Base-by-base conservation (phyloP, 805 yeast species). In the Phaffomyces opuntiae region DNA sequence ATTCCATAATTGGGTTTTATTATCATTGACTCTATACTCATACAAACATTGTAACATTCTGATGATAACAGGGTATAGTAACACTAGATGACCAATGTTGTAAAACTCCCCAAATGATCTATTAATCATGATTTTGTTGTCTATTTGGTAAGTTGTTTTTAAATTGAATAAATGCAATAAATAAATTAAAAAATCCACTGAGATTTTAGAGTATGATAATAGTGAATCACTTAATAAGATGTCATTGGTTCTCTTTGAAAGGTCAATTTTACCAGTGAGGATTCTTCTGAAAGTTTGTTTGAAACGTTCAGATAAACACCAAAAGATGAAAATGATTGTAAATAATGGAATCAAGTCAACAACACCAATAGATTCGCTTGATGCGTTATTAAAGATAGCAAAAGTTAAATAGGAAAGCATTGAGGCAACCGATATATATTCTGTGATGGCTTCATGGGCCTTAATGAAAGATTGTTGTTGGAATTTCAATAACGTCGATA, bases 151-250 rank as follows among this genome's bases (percentile, higher is more conserved):
- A 9, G 67, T 61, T 35, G 67, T 66, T 53, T 60, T 60, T 48
- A 65, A 68, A 42, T 66, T 56, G 31, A 65, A 39, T 19, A 76
- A 47, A 47, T 74, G 72, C 59, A 86, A 74, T 3, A 75, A 27
- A 53, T 78, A 77, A 33, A 84, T 69, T 4, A 75, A 73, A 19
- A 83, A 65, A 62, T 93, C 98, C 39, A 85, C 81, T 40, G 87
- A 56, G 0, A 88, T 85, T 57, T 80, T 81, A 4, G 87, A 70
- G 60, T 84, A 88, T 0, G 96, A 88, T 0, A 95, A 84, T 39
- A 93, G 68, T 6, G 89, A 80, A 66, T 91, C 99, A 8, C 96
- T 79, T 13, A 90, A 61, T 40, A 93, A 64, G 35, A 91, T 85
- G 60, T 91, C 97, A 45, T 86, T 84, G 16, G 85, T 77, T 55